A percentile compares a stretch with the other conserved stretches of the same genome.
Conservation (phyloP, 768 basidiomycete genomes). For the Chalciporus pseudorubinellus region DNA sequence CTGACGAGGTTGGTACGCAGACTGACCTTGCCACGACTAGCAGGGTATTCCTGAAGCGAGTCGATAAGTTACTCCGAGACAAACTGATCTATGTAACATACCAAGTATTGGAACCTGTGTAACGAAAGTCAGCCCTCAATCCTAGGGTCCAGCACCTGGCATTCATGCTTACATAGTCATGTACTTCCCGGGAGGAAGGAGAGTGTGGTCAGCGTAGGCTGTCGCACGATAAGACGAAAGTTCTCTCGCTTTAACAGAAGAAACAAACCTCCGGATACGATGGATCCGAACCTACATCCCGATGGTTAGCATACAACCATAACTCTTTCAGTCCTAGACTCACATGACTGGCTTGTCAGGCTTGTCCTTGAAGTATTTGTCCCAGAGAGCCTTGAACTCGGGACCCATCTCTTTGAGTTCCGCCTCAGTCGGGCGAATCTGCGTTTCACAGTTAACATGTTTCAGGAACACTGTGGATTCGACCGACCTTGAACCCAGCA, state of each 20-base stretch:
- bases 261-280: constrained; percentile 53
- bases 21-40: constrained; percentile 62
- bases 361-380: constrained; percentile 75
- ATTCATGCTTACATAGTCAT: constrained; percentile 52
- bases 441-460: neutral
- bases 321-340: constrained; percentile 9
- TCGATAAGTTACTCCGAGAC: neutral
- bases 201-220: constrained; percentile 69
- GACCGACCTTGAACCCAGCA: constrained; percentile 64
- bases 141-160: neutral
- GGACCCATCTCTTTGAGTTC: constrained; percentile 79
- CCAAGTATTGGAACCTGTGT: constrained; percentile 57
- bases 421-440: constrained; percentile 68
- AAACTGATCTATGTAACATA: constrained; percentile 1
- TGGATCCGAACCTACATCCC: constrained; percentile 53
- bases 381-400: constrained; percentile 67
- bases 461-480: neutral
- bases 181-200: constrained; percentile 70
- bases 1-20: neutral
- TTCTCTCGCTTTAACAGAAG: neutral
- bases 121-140: constrained; percentile 22
- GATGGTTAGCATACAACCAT: neutral
- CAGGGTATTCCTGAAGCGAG: constrained; percentile 54
- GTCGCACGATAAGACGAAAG: neutral
- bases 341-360: constrained; percentile 77